Percentiles rank a stretch among this genome's conserved stretches.
phyloP scores from a whole-genome alignment of 352 stramenopile genomes.

The Pythium folliculosum region DNA sequence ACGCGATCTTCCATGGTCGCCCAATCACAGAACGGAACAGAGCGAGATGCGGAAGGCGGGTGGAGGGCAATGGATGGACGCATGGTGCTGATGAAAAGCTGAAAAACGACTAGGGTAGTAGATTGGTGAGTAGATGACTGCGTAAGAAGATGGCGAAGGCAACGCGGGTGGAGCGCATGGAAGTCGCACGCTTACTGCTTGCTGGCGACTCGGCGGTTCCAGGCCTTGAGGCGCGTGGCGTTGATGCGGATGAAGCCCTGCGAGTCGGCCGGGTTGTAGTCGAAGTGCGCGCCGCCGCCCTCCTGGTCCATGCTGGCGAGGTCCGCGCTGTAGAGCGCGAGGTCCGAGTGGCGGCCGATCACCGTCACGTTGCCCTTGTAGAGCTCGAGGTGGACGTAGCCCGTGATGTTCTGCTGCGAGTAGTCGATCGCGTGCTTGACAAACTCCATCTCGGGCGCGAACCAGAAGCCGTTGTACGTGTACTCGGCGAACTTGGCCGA shows the following conservation, averaged over 20 bases:
- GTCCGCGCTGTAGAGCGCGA: constrained; percentile 97
- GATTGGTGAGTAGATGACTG: constrained; percentile 12
- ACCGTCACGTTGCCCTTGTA: constrained; percentile 99
- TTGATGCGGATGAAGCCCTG: constrained; percentile 99
- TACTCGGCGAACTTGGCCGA: constrained; percentile 96
- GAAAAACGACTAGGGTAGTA: not conserved
- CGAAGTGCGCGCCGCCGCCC: constrained; percentile 92
- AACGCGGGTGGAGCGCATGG: not conserved
- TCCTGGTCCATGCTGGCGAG: constrained; percentile 99
- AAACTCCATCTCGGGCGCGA: constrained; percentile 99
- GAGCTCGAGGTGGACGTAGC: constrained; percentile 93
- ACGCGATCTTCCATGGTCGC: constrained; percentile 6
- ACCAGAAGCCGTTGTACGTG: constrained; percentile 99
- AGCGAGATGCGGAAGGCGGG: not conserved
- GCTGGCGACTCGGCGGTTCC: constrained; percentile 56
- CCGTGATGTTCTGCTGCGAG: constrained; percentile 94
- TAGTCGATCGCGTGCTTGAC: constrained; percentile 95
- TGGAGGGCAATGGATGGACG: not conserved
- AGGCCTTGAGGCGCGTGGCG: constrained; percentile 96
- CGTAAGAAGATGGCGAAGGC: not conserved
- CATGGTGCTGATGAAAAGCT: not conserved
- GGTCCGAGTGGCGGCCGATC: constrained; percentile 90
- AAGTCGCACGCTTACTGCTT: constrained; percentile 21
- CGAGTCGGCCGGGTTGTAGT: constrained; percentile 98
- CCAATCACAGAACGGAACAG: constrained; percentile 1